Percentiles rank a stretch among this genome's conserved stretches.
phyloP scores from a whole-genome alignment of 2,329 filamentous ascomycete species.

The Ophiostoma sp. region DNA sequence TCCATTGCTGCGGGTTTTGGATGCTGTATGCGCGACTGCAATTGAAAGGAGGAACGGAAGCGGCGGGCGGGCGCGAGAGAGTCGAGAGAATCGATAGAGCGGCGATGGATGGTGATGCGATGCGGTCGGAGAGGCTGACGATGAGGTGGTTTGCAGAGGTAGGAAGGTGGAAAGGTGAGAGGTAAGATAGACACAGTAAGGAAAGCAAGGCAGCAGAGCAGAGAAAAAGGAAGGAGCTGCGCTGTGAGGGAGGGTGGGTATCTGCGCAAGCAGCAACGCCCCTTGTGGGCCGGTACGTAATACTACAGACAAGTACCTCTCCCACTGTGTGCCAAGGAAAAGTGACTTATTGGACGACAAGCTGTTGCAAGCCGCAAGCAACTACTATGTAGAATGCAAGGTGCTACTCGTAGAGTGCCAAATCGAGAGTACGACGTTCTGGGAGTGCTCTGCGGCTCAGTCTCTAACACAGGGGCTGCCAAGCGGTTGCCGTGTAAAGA shows the following conservation, averaged over 20 bases:
- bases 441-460: neutral
- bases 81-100: neutral
- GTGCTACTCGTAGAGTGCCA: too few species aligned
- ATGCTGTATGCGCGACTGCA: neutral
- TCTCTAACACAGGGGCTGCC: neutral
- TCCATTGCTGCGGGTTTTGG: conserved; percentile 41
- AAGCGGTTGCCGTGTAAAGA: neutral
- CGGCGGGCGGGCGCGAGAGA: conserved; percentile 9
- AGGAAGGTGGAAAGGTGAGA: neutral
- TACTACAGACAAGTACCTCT: conserved; percentile 11
- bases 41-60: neutral
- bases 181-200: neutral
- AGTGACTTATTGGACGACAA: conserved; percentile 14
- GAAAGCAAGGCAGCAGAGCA: conserved; percentile 18
- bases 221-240: neutral
- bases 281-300: conserved; percentile 3
- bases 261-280: neutral
- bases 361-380: neutral
- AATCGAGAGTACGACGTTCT: too few species aligned
- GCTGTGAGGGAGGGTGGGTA: neutral
- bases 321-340: conserved; percentile 20
- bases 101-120: neutral
- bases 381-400: too few species aligned
- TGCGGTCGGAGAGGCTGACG: neutral
- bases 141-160: neutral